Base-by-base conservation (phyloP, 2,329 filamentous ascomycete species). In the Verticillium zaregamsianum region DNA sequence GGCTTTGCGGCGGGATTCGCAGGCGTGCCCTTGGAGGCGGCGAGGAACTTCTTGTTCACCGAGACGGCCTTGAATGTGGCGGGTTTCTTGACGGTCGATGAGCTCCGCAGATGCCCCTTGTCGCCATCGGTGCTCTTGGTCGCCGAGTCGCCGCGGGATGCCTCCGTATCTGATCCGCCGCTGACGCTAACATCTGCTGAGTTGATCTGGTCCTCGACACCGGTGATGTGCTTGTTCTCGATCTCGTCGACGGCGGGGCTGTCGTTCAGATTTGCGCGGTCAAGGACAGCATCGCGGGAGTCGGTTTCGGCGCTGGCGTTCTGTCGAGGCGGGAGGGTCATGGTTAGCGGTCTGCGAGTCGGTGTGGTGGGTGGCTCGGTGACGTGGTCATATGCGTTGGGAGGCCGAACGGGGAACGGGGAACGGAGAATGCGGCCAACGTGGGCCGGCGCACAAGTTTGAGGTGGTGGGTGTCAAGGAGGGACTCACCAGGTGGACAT, bases 31-130 rank as follows among this genome's bases (percentile, higher is more conserved):
- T 94, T 94, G 23, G 40, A 49, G 63, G 90, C 86, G n/a, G 85
- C 86, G 39, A 95, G 81, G 71, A 94, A 96, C 54, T 86, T 92
- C 76, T 91, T 93, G 67, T 93, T 94, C 67, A 94, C 90, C 5
- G 90, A 93, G 57, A 95, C 90, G 20, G 91, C 86, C 76, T 95
- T 96, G 82, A 96, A 95, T 14, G 87, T 89, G 20, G 88, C 79
- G 23, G 88, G 87, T 75, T 92, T 94, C 82, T 91, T 93, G 65
- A 87, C 80, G 3, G 87, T 70, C 64, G 88, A 82, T 66, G 81
- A 79, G 9, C 80, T 80, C 62, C 86, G 86, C 64, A 77, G 77
- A 72, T 91, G 86, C 57, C 82, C 80, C 68, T 83, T 86, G 61
- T 84, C 81, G 62, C 80, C 84, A 71, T 84, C 82, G 64, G 84